Conservation (phyloP, 2,329 filamentous ascomycete species). For the Colletotrichum sp. region DNA sequence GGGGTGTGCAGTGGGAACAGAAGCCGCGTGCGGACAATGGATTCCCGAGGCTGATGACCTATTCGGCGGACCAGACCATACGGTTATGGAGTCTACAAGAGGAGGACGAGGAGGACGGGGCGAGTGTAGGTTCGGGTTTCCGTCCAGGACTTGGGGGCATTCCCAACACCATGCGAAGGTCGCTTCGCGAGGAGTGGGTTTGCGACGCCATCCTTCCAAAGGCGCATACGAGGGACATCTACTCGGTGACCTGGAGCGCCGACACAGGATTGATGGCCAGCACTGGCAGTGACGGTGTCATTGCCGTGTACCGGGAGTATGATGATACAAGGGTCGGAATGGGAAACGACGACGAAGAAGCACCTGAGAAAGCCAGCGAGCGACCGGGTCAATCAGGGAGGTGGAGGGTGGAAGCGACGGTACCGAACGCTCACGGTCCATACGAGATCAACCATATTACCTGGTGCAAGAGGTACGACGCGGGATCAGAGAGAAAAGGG, state of each 20-base stretch:
- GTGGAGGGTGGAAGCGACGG: constrained; percentile 76
- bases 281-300: constrained; percentile 83
- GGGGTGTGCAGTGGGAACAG: constrained; percentile 80
- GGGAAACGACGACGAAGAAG: constrained; percentile 22
- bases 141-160: constrained; percentile 62
- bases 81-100: constrained; percentile 76
- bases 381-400: constrained; percentile 31
- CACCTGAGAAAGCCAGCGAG: constrained; percentile 9
- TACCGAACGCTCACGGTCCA: constrained; percentile 82
- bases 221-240: constrained; percentile 81
- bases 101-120: constrained; percentile 49
- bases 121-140: constrained; percentile 32
- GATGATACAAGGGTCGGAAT: not conserved
- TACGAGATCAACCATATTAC: constrained; percentile 93
- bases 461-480: constrained; percentile 84
- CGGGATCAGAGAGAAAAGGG: constrained; percentile 56
- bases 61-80: constrained; percentile 82
- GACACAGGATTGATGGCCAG: constrained; percentile 81
- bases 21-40: constrained; percentile 39
- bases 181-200: constrained; percentile 82
- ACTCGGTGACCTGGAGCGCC: constrained; percentile 84
- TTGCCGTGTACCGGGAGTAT: constrained; percentile 79
- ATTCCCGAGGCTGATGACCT: constrained; percentile 75
- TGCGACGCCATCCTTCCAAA: constrained; percentile 78
- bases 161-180: constrained; percentile 87